Evolutionary conservation across 225 moss, liverwort and hornwort species (phyloP).

Genomic region (Marchantia paleacea): DNA sequence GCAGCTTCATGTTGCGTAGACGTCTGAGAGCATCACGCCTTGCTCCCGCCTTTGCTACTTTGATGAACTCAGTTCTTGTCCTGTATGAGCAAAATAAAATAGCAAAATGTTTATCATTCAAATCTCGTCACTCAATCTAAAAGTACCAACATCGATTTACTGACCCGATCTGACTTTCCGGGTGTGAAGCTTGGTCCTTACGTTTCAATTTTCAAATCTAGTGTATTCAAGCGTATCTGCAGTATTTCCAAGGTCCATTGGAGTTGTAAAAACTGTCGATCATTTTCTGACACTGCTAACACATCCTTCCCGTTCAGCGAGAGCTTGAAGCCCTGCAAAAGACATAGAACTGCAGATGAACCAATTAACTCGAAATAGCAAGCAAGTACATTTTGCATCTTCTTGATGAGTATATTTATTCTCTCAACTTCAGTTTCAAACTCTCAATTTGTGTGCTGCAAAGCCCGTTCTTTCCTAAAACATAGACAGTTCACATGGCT

Average conservation of each 20-base stretch:
- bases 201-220: conserved; percentile 63
- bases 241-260: conserved; percentile 89
- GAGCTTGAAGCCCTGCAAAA: conserved; percentile 88
- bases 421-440: no score
- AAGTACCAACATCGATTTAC: not conserved
- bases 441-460: no score
- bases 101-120: not conserved
- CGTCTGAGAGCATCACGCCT: conserved; percentile 77
- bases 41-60: conserved; percentile 57
- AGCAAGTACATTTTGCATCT: not conserved
- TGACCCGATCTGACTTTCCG: not conserved
- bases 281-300: conserved; percentile 54
- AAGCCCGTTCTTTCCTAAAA: no score
- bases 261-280: conserved; percentile 70
- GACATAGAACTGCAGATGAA: conserved; percentile 44
- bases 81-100: conserved; percentile 33
- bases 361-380: conserved; percentile 31
- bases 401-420: not conserved
- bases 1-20: conserved; percentile 70
- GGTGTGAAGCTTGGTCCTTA: conserved; percentile 22
- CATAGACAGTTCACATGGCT: no score
- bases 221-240: conserved; percentile 58
- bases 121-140: not conserved
- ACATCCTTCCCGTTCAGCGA: conserved; percentile 61
- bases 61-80: conserved; percentile 49